Base-by-base conservation (phyloP, 108 stramenopile species). In the Poteriospumella lacustris region DNA sequence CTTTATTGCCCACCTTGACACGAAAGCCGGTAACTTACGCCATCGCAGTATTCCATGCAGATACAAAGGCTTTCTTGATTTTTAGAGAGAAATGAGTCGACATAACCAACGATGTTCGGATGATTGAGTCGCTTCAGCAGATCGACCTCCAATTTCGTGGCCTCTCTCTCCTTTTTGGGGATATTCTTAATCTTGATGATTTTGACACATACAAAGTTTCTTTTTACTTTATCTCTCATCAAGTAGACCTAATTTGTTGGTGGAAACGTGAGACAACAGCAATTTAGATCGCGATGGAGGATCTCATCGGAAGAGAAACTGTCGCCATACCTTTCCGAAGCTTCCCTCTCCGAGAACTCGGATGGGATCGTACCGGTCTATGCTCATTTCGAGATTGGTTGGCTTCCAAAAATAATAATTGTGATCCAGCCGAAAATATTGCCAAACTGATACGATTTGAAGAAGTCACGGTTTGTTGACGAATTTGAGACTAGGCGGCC, bases 261-360 rank as follows among this genome's bases (percentile, higher is more conserved):
- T 12, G 3, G 41, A 73, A 56, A 24, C 19, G 52, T 56, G 24
- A 19, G 24, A 19, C n/a, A 56, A 24, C 19, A 19, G 19, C 19
- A 24, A 56, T 24, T 56, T 24, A 56, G 24, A 56, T 24, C 19
- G 24, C 52, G 24, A 24, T 56, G 24, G 19, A 56, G 24, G 24
- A 19, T 56, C 52, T 56, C 19, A 19, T 24, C 52, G 52, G 24
- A 19, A 56, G 52, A 24, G 24, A 24, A 24, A 19, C 24, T 24
- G 19, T 68, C 36, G 40, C 64, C 19, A 15, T 42, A 73, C 88
- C 82, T 90, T 89, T 5, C 89, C 89, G 52, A 90, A 90, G 34
- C 84, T 81, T 1, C 89, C 89, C 44, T 89, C 88, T 12, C 89
- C 89, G 3, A 90, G 82, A 9, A 87, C 28, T 42, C 84, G 81